Evolutionary conservation across 495 filamentous ascomycete genomes (phyloP), one percentile per base, ranked within the genome.

Genomic region (Hypoxylon fuscum): DNA sequence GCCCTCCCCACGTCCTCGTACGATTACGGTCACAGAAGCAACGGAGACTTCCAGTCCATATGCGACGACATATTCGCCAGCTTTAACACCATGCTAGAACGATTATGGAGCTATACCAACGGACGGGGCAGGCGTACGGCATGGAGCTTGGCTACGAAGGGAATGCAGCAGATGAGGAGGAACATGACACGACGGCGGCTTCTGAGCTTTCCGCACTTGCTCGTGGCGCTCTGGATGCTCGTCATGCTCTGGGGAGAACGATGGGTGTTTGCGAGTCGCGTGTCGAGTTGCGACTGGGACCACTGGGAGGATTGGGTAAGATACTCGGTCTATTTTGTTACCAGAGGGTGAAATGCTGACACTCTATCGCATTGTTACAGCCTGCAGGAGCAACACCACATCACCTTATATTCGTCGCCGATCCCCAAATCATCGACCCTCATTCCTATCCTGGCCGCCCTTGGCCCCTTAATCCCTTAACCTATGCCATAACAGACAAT

Each of bases 341-440:
- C n/a, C n/a, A n/a, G n/a, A n/a, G 40, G 55, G 34, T 8, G 18
- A 44, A 17, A 56, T 51, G 37, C 47, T 68, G 20, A 61, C 63
- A 68, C 45, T 20, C 37, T 18, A 22, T 12, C 29, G 18, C 38
- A 47, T 35, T 46, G 55, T 11, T 23, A 43, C 49, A 97, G 95
- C 91, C 91, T 55, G 69, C 78, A 61, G 84, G 78, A 59, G 91
- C 92, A 15, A 83, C 79, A 21, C 96, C 96, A 1, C 92, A 98
- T 74, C 91, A 89, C 70, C 80, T 97, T 52, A 84, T 89, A 47
- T 88, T 99, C 67, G 79, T 99, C 55, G 93, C 96, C 34, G 96
- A 99, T 71, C 96, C 96, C n/a, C 96, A 99, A 72, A 82, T 99
- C 29, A 92, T 97, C 66, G 96, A 99, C 75, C 91, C 94, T 23